Evolutionary conservation across 352 stramenopile species (phyloP).

Genomic region (Phytopythium aichiense): DNA sequence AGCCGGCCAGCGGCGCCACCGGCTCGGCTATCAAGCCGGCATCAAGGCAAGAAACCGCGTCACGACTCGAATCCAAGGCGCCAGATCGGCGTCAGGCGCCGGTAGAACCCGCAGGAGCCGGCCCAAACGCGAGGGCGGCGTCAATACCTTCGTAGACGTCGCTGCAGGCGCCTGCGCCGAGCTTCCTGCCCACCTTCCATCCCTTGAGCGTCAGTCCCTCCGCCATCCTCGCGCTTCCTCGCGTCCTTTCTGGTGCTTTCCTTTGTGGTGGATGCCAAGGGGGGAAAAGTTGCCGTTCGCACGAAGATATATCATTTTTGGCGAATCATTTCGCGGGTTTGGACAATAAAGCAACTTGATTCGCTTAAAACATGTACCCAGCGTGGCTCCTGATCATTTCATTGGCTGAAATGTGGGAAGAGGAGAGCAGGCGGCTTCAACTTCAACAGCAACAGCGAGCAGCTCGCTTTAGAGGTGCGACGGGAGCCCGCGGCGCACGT

Average conservation of each 20-base stretch:
- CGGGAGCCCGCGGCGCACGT: slow-evolving; percentile 24
- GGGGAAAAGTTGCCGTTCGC: too few species aligned
- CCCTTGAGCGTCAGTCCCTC: slow-evolving; percentile 75
- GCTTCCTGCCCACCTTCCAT: slow-evolving; percentile 74
- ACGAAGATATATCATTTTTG: too few species aligned
- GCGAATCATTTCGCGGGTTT: neutral
- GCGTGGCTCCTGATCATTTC: neutral
- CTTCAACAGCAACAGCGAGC: neutral
- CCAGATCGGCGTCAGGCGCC: too few species aligned
- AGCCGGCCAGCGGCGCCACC: slow-evolving; percentile 20
- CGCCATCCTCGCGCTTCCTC: slow-evolving; percentile 12
- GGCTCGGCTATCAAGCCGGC: slow-evolving; percentile 31
- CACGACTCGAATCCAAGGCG: too few species aligned
- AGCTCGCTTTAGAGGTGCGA: slow-evolving; percentile 8
- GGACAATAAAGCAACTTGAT: neutral
- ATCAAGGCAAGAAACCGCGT: neutral
- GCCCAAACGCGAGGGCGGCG: too few species aligned
- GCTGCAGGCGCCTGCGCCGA: slow-evolving; percentile 74
- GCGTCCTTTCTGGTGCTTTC: slow-evolving; percentile 6
- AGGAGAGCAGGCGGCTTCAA: neutral
- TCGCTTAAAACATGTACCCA: neutral
- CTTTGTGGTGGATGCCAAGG: neutral
- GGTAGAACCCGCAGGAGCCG: too few species aligned
- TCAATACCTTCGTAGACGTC: slow-evolving; percentile 70
- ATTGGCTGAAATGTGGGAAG: neutral